Base-by-base conservation (phyloP, 805 yeast species). In the Debaryomyces hansenii region DNA sequence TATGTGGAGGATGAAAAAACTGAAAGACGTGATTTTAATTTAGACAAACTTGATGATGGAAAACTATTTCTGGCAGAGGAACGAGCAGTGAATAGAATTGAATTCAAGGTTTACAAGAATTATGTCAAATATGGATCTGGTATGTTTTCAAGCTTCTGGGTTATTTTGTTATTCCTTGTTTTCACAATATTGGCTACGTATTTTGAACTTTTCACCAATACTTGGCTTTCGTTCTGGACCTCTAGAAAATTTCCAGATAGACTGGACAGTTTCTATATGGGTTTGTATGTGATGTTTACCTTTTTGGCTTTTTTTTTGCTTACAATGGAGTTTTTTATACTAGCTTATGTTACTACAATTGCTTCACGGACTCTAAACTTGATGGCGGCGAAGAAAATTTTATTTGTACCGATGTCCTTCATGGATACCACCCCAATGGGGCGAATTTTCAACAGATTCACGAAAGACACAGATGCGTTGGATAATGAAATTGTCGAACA, bases 381-480 rank as follows among this genome's bases (percentile, higher is more conserved):
- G 32, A 52, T 53, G 41, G 90, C 92, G 0, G 72, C 83, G 44
- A 66, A 71, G 37, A 74, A 70, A 31, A 69, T 88, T 6, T 65
- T 88, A 50, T 82, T 80, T 48, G 80, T 90, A 1, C 92, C 94
- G 34, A 86, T 87, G 90, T 65, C 82, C 1, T 89, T 80, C 60
- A 74, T 87, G 63, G 96, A 89, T 58, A 79, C 87, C 10, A 85
- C 92, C 0, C 96, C 96, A n/a, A 74, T 87, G 71, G 96, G 96
- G 2, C 74, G 96, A 50, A 82, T 88, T 46, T 66, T 89, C 57
- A 88, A 87, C 66, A 72, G 96, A 53, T 88, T 88, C 64, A 87
- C 95, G 3, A 87, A 87, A 56, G 96, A 88, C 62, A 84, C 90
- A 0, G 94, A 88, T 58, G 79, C 81, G 2, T 65, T 87, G 59